Evolutionary conservation across 2,329 filamentous ascomycete genomes (phyloP), one percentile per base, ranked within the genome.

Genomic region (Aspergillus glaucus): DNA sequence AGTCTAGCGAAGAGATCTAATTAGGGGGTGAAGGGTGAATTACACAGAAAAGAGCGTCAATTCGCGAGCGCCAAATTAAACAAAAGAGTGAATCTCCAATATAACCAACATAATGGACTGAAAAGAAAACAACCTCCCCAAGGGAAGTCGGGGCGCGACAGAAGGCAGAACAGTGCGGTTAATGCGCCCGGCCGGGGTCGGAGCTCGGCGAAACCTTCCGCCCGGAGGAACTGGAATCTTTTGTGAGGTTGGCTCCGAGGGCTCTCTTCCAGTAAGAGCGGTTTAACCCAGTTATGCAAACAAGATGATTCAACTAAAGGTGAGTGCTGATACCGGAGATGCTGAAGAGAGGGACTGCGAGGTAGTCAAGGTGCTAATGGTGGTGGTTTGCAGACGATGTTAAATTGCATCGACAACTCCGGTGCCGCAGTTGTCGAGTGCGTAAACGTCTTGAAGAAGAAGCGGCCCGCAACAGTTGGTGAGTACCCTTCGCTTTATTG

Each of bases 361-460:
- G 19, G 10, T 6, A 21, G 15, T 10, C 6, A 10, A 9, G 17
- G 15, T 32, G 44, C 55, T 61, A 45, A 58, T 44, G 24, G 24
- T 21, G 26, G 26, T 30, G 15, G 3, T 5, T 10, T 15, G 21
- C 60, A 96, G 93, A 87, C 91, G 68, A 89, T 98, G 82, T 82
- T 98, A 63, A 96, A 93, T 75, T 97, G 93, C 85, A 97, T 98
- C 82, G 93, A 98, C 85, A 98, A 96, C 79, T 97, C 93, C 57
- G 93, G 93, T 68, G 93, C 93, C 60, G 91, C 93, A 62, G 79
- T 98, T 59, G 93, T 97, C 74, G 93, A 98, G 77, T 98, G 93
- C 75, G 88, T 87, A 69, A 86, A 92, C 68, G 87, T 97, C 55
- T 78, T 98, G 63, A 88, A 88, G 65, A 93, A 92, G 76, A 95